Evolutionary conservation across 1,284 basidiomycete species (phyloP).

Genomic region (Pseudozyma sp.): DNA sequence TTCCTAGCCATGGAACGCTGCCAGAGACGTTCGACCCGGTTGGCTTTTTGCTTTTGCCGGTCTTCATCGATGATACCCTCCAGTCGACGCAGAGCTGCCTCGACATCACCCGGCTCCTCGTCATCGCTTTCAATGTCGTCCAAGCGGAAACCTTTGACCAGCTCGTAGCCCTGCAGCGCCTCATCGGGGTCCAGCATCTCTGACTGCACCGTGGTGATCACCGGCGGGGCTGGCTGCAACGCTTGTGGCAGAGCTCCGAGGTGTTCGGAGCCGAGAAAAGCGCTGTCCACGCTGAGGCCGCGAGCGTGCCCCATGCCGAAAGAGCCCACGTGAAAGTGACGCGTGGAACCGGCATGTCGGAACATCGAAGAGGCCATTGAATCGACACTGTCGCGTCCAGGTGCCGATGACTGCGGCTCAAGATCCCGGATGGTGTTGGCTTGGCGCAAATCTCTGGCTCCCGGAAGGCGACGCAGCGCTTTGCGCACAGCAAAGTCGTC

Average conservation of each 20-base stretch:
- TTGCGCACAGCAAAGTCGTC: slow-evolving; percentile 61
- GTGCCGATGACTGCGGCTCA: slow-evolving; percentile 18
- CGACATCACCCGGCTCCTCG: slow-evolving; percentile 62
- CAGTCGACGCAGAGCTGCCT: slow-evolving; percentile 59
- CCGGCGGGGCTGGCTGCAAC: slow-evolving; percentile 21
- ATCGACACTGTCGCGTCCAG: slow-evolving; percentile 49
- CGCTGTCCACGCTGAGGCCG: slow-evolving; percentile 40
- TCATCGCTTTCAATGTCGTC: slow-evolving; percentile 60
- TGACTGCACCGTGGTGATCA: slow-evolving; percentile 54
- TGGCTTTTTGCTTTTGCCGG: slow-evolving; percentile 51
- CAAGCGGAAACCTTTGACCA: slow-evolving; percentile 62
- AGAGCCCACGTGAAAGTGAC: slow-evolving; percentile 26
- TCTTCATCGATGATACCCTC: slow-evolving; percentile 65
- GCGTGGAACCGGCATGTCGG: slow-evolving; percentile 19
- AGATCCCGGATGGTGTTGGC: slow-evolving; percentile 58
- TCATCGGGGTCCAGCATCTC: slow-evolving; percentile 64
- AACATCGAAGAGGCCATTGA: slow-evolving; percentile 46
- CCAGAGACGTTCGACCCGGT: slow-evolving; percentile 56
- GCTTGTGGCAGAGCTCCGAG: slow-evolving; percentile 1
- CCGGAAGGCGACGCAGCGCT: slow-evolving; percentile 60
- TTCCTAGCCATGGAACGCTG: slow-evolving; percentile 49
- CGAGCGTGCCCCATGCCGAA: slow-evolving; percentile 26
- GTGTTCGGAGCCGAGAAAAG: slow-evolving; percentile 17
- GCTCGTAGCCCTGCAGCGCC: slow-evolving; percentile 61
- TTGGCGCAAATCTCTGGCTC: slow-evolving; percentile 61